These are phyloP conservation scores for Mycena amicta DNA, from an alignment of 768 basidiomycete species.

Conservation along the genomic window DNA sequence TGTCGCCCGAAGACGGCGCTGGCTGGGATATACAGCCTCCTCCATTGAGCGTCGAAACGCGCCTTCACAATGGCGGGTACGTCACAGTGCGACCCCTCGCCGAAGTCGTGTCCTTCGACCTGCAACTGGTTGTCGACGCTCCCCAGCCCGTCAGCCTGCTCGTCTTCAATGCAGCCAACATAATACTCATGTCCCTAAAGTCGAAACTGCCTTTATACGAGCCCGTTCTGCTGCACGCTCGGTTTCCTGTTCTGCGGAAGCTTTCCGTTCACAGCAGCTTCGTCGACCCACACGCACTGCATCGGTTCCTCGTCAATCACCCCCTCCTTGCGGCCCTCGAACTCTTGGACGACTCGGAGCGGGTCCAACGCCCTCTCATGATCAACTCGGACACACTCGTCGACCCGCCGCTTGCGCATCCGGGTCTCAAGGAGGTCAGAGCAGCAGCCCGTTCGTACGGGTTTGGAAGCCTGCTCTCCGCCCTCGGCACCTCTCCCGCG, in stretches of 20 bases:
- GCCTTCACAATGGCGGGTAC: too few species aligned
- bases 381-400: not conserved
- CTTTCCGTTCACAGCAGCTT: not conserved
- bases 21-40: too few species aligned
- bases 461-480: not conserved
- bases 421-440: not conserved
- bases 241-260: not conserved
- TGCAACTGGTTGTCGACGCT: not conserved
- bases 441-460: not conserved
- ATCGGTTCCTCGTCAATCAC: not conserved
- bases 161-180: not conserved
- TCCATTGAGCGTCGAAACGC: too few species aligned
- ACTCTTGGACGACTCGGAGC: too few species aligned
- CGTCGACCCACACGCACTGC: not conserved
- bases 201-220: not conserved
- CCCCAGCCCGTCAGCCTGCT: not conserved
- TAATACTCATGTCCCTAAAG: not conserved
- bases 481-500: not conserved
- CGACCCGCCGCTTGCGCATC: not conserved
- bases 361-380: not conserved
- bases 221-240: not conserved
- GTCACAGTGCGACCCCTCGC: too few species aligned
- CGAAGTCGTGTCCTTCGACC: not conserved
- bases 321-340: not conserved
- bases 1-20: too few species aligned